These are phyloP conservation scores for Hypoxylon fuscum DNA, from an alignment of 495 filamentous ascomycete genomes.

Conservation along the genomic window DNA sequence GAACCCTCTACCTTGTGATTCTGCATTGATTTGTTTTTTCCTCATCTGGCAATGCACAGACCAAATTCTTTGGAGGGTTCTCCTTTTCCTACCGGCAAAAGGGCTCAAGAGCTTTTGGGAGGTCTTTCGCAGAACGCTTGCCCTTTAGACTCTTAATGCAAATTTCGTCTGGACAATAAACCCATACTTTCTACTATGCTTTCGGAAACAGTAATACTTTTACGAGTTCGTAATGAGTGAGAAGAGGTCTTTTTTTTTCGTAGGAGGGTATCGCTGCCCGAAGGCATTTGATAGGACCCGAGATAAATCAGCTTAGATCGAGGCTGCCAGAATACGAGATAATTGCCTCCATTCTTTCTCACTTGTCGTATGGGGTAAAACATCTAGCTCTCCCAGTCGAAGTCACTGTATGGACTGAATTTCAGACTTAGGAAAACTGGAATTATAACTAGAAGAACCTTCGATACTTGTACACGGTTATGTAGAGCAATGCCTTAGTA, in stretches of 20 bases:
- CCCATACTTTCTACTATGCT: slow-evolving; percentile 37
- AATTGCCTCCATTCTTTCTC: too few relatives aligned
- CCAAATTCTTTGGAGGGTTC: slow-evolving; percentile 49
- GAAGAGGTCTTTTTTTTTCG: slow-evolving; percentile 13
- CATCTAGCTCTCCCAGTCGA: too few relatives aligned
- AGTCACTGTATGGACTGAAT: too few relatives aligned
- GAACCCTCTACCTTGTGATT: slow-evolving; percentile 54
- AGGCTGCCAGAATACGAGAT: too few relatives aligned
- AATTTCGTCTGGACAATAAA: slow-evolving; percentile 54
- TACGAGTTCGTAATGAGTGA: slow-evolving; percentile 42
- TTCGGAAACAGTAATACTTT: slow-evolving; percentile 13
- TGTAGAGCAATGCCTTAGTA: too few relatives aligned
- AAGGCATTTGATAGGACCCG: neutral
- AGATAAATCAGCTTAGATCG: neutral
- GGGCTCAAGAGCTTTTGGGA: slow-evolving; percentile 55
- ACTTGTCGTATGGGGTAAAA: too few relatives aligned
- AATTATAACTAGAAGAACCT: too few relatives aligned
- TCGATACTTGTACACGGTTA: too few relatives aligned
- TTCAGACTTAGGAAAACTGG: too few relatives aligned
- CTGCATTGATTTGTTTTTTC: slow-evolving; percentile 58
- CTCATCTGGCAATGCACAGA: slow-evolving; percentile 55
- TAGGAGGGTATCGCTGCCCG: slow-evolving; percentile 2
- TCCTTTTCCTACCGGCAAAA: slow-evolving; percentile 51
- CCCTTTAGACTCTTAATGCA: slow-evolving; percentile 60
- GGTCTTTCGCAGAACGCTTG: slow-evolving; percentile 55